These are phyloP conservation scores for Rhizopus stolonifer DNA, from an alignment of 371 early-diverging fungal species.

Conservation along the genomic window DNA sequence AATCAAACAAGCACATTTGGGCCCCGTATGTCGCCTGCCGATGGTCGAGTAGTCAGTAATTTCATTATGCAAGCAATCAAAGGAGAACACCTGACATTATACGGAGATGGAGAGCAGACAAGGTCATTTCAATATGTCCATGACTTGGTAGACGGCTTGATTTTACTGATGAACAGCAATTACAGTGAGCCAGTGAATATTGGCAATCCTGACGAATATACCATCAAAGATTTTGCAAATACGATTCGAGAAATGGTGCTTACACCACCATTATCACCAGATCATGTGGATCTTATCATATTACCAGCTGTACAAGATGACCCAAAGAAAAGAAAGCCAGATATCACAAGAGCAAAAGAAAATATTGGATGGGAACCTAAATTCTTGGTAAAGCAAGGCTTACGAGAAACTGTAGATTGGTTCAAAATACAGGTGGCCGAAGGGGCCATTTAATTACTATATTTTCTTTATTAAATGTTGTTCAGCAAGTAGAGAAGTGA, in stretches of 20 bases:
- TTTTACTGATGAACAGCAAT: conserved; percentile 74
- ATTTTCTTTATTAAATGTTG: conserved; percentile 5
- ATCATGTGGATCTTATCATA: conserved; percentile 62
- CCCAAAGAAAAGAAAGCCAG: conserved; percentile 78
- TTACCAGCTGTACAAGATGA: conserved; percentile 78
- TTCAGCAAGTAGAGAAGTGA: too few species aligned
- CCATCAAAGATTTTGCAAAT: conserved; percentile 82
- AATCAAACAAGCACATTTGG: conserved; percentile 43
- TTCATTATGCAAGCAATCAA: conserved; percentile 86
- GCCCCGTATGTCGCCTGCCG: conserved; percentile 86
- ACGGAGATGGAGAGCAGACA: conserved; percentile 84
- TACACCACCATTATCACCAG: conserved; percentile 28
- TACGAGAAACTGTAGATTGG: conserved; percentile 84
- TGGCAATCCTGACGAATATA: conserved; percentile 89
- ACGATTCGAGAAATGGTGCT: conserved; percentile 72
- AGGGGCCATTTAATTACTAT: conserved; percentile 26
- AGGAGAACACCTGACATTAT: conserved; percentile 77
- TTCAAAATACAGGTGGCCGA: conserved; percentile 55
- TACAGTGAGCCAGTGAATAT: conserved; percentile 80
- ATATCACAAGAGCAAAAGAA: conserved; percentile 70
- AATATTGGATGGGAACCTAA: conserved; percentile 76
- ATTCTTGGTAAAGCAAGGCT: conserved; percentile 75
- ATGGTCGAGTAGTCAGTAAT: conserved; percentile 88
- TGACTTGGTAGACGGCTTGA: conserved; percentile 85
- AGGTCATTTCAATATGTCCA: conserved; percentile 89